Conservation (phyloP, 116 monocot genomes). For the Papilionanthe hybrid region DNA sequence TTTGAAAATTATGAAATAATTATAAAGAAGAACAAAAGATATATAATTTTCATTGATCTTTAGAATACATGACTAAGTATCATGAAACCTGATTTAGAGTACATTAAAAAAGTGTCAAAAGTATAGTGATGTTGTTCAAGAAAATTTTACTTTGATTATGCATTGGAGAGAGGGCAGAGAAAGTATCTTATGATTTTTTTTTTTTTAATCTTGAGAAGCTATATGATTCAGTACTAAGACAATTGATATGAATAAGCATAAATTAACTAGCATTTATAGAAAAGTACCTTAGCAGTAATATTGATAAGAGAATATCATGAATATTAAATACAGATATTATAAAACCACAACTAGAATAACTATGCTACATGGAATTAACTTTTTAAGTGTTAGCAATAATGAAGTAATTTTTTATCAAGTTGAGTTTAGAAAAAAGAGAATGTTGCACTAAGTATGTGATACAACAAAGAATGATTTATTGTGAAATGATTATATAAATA, state of each 20-base stretch:
- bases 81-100: not conserved
- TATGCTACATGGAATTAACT: not conserved
- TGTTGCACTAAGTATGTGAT: not conserved
- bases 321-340: not conserved
- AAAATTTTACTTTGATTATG: not conserved
- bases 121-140: not conserved
- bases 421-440: not conserved
- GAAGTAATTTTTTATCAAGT: not conserved
- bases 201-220: not conserved
- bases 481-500: not conserved
- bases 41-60: not conserved
- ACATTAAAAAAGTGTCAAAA: not conserved
- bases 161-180: not conserved
- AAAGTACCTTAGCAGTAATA: not conserved
- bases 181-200: not conserved
- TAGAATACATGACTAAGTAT: not conserved
- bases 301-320: not conserved
- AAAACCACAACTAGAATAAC: too few species aligned
- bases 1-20: too few species aligned
- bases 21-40: not conserved
- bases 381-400: not conserved
- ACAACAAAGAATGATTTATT: not conserved
- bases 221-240: not conserved
- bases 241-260: not conserved
- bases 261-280: not conserved